phyloP scores from a whole-genome alignment of 257 asterid genomes.

The Nicotiana noctiflora region DNA sequence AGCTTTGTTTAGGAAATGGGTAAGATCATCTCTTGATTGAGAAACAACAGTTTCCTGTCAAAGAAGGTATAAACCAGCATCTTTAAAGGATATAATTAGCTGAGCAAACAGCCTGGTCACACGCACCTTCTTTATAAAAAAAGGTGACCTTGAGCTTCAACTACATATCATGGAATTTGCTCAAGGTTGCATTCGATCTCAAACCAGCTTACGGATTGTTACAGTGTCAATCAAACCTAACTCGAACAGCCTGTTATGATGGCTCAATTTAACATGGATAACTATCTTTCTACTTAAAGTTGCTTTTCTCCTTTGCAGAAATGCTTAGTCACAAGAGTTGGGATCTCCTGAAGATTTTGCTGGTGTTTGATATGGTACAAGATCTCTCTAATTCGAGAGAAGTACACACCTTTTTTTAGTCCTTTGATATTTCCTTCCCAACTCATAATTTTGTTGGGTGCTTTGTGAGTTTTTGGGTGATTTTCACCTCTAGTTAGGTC shows the following conservation, averaged over 20 bases:
- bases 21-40: constrained; percentile 23
- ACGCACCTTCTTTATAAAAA: no score
- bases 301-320: constrained; percentile 55
- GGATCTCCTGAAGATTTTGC: constrained; percentile 34
- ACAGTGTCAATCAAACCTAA: constrained; percentile 25
- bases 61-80: constrained; percentile 5
- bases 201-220: constrained; percentile 23
- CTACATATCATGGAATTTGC: constrained; percentile 15
- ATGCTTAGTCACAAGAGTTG: constrained; percentile 34
- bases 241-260: constrained; percentile 27
- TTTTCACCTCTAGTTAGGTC: not conserved
- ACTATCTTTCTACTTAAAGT: constrained; percentile 29
- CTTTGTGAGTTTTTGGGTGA: not conserved
- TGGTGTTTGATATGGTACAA: constrained; percentile 24
- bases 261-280: constrained; percentile 17
- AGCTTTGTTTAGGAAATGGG: constrained; percentile 14
- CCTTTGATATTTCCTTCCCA: constrained; percentile 11
- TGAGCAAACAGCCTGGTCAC: constrained; percentile 34
- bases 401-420: constrained; percentile 15
- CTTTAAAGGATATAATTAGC: constrained; percentile 32
- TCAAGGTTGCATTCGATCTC: constrained; percentile 26
- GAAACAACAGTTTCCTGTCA: constrained; percentile 20
- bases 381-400: constrained; percentile 17
- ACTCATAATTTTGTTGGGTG: not conserved
- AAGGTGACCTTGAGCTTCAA: constrained; percentile 35